Conservation (phyloP, 106 monocot species). For the Iris macrosiphon region DNA sequence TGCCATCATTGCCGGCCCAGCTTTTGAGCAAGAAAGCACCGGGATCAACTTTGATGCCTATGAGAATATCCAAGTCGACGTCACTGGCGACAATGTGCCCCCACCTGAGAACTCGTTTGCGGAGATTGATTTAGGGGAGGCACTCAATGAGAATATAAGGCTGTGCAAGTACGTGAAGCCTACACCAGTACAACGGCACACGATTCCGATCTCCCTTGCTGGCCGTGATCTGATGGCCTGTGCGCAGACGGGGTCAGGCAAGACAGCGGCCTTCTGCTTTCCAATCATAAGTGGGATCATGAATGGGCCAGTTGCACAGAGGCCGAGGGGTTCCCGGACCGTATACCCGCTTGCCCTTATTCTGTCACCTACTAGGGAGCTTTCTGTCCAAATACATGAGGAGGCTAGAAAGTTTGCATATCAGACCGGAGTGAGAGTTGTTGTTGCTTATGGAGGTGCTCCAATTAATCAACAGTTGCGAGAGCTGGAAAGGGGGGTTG, state of each 20-base stretch:
- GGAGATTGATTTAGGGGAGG: constrained; percentile 82
- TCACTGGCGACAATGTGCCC: constrained; percentile 76
- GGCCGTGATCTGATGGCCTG: constrained; percentile 97
- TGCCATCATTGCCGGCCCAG: constrained; percentile 2
- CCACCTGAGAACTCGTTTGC: constrained; percentile 78
- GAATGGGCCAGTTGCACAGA: constrained; percentile 37
- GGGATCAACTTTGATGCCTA: constrained; percentile 94
- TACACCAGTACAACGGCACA: constrained; percentile 89
- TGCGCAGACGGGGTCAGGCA: constrained; percentile 97
- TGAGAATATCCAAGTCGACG: constrained; percentile 93
- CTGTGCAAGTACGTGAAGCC: constrained; percentile 92
- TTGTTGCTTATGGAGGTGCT: constrained; percentile 82
- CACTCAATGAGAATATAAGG: constrained; percentile 78
- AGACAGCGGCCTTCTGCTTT: constrained; percentile 97
- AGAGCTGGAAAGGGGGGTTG: constrained; percentile 48
- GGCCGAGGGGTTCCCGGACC: constrained; percentile 39
- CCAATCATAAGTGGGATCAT: constrained; percentile 89
- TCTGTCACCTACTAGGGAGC: constrained; percentile 80
- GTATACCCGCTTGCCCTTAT: constrained; percentile 77
- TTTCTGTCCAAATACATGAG: constrained; percentile 77
- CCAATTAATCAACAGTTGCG: constrained; percentile 62
- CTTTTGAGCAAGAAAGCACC: constrained; percentile 49
- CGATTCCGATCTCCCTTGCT: constrained; percentile 76
- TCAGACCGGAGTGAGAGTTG: constrained; percentile 71
- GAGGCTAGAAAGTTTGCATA: constrained; percentile 73